Evolutionary conservation across 176 grass and related monocot species (phyloP).

Genomic region (Carex pumila): DNA sequence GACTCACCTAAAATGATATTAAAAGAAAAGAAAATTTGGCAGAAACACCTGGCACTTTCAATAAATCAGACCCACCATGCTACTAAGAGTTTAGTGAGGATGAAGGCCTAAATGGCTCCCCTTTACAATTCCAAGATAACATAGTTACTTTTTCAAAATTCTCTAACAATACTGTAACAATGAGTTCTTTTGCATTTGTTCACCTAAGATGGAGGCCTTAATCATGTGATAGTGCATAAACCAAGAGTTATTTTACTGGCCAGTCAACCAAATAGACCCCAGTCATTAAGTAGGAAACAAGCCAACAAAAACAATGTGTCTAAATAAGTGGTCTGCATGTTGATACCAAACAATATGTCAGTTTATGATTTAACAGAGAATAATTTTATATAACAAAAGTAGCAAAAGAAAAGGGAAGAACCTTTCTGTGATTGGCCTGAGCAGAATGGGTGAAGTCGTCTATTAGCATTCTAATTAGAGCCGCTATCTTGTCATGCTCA

Average conservation of each 20-base stretch:
- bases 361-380: neutral
- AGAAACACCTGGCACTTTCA: neutral
- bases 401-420: constrained; percentile 11
- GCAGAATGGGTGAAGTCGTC: constrained; percentile 60
- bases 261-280: neutral
- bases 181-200: neutral
- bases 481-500: constrained; percentile 88
- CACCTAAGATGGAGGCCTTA: neutral
- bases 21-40: neutral
- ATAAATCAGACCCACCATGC: neutral
- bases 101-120: neutral
- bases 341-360: neutral
- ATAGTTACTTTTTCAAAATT: neutral
- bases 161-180: neutral
- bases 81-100: neutral
- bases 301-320: neutral
- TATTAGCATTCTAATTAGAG: constrained; percentile 56
- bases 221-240: neutral
- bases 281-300: neutral
- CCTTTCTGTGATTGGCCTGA: constrained; percentile 92
- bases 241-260: neutral
- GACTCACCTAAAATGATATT: neutral
- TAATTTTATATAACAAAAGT: neutral
- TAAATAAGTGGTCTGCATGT: neutral
- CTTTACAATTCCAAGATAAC: neutral